Evolutionary conservation across 805 yeast species (phyloP).

Genomic region (Teunomyces aglyptinius): DNA sequence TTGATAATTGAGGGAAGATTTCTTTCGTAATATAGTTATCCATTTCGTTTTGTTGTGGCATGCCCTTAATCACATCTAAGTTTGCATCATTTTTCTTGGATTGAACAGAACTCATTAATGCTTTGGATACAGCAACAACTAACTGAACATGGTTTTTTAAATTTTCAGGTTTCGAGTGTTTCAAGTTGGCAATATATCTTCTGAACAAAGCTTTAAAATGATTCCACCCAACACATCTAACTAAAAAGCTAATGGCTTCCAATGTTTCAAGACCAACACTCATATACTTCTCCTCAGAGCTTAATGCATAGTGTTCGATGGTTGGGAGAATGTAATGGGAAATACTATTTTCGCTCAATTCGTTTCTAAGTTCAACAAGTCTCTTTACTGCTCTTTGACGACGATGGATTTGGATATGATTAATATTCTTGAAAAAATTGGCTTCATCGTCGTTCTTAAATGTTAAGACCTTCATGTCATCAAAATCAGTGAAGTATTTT

Average conservation of each 20-base stretch:
- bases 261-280: conserved; percentile 67
- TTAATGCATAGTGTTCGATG: conserved; percentile 72
- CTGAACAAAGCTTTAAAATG: conserved; percentile 75
- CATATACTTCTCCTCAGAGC: conserved; percentile 54
- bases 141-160: conserved; percentile 60
- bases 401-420: conserved; percentile 81
- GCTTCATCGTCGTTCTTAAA: conserved; percentile 69
- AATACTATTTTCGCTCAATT: conserved; percentile 55
- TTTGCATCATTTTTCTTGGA: conserved; percentile 12
- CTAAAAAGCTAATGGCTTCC: conserved; percentile 56
- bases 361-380: conserved; percentile 47
- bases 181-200: conserved; percentile 57
- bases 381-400: conserved; percentile 81
- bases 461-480: conserved; percentile 64
- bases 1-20: conserved; percentile 59
- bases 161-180: conserved; percentile 32
- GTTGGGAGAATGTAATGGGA: conserved; percentile 83
- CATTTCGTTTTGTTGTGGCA: conserved; percentile 27
- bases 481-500: conserved; percentile 47
- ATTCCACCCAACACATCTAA: conserved; percentile 64
- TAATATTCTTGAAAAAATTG: conserved; percentile 71
- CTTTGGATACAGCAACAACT: conserved; percentile 53
- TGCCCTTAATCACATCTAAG: conserved; percentile 19
- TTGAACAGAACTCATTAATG: conserved; percentile 41
- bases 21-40: conserved; percentile 50